A percentile compares a stretch with the other conserved stretches of the same genome.
Evolutionary conservation across 495 filamentous ascomycete species (phyloP).

Genomic region (Neurospora sp.): DNA sequence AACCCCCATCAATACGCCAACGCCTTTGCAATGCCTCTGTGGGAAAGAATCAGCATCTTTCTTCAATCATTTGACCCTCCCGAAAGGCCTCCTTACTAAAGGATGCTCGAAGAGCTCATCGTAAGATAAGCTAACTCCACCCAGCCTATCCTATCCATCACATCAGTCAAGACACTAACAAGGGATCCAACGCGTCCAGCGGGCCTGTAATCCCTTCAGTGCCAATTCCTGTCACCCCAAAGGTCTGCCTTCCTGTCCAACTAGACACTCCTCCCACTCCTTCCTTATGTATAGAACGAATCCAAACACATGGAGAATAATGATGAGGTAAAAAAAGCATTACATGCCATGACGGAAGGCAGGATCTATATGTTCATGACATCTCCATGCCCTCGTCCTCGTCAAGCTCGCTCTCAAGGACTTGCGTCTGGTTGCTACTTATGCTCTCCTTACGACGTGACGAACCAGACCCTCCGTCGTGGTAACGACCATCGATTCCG

Average conservation of each 20-base stretch:
- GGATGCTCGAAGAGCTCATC: not conserved
- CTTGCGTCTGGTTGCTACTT: constrained; percentile 46
- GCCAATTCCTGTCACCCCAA: not conserved
- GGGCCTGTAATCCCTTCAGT: not conserved
- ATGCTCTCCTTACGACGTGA: constrained; percentile 44
- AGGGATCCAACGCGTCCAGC: not conserved
- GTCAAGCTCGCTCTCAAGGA: constrained; percentile 52
- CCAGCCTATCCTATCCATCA: not conserved
- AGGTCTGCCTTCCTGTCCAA: not conserved
- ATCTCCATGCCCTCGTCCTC: constrained; percentile 56
- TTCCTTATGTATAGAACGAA: not conserved
- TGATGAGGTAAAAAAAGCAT: not conserved
- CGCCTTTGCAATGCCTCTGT: not conserved
- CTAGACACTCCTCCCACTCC: not conserved
- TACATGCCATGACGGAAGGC: not conserved
- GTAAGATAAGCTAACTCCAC: not conserved
- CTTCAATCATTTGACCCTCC: not conserved
- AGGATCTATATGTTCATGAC: constrained; percentile 12
- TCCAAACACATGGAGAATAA: not conserved
- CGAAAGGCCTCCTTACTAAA: not conserved
- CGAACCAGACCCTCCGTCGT: constrained; percentile 44
- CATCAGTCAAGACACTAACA: not conserved
- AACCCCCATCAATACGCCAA: not conserved
- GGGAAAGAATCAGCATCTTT: not conserved
- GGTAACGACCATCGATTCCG: constrained; percentile 45